phyloP scores from a whole-genome alignment of 2,329 filamentous ascomycete species.

The Eutypella sp. region DNA sequence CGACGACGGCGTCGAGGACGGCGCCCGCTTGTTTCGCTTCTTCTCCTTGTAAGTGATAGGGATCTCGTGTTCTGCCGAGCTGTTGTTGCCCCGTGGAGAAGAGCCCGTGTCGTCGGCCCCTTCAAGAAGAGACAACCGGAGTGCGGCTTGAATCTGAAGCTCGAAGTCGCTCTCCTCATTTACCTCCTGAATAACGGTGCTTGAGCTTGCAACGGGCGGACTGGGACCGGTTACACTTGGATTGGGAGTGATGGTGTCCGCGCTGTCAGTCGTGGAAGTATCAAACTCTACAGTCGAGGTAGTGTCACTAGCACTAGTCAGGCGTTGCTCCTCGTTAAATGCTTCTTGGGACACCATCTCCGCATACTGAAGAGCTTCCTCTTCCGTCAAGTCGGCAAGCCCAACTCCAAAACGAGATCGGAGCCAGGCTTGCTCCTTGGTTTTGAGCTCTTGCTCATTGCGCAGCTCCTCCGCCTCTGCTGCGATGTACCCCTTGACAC shows the following conservation, averaged over 20 bases:
- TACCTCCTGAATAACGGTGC: conserved; percentile 19
- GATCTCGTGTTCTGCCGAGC: conserved; percentile 46
- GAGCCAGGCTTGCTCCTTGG: conserved; percentile 65
- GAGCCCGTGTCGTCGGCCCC: conserved; percentile 42
- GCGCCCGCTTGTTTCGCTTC: conserved; percentile 34
- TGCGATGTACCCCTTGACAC: conserved; percentile 75
- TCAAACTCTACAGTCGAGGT: conserved; percentile 46
- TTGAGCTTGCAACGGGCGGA: conserved; percentile 23
- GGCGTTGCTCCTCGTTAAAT: conserved; percentile 53
- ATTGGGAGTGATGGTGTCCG: conserved; percentile 51
- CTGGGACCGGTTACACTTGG: conserved; percentile 42
- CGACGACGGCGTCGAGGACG: conserved; percentile 27
- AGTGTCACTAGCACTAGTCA: conserved; percentile 44
- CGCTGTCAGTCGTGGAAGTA: conserved; percentile 31
- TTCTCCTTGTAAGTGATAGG: conserved; percentile 46
- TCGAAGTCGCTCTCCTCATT: conserved; percentile 52
- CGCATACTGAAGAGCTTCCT: conserved; percentile 60
- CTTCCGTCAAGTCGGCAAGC: conserved; percentile 60
- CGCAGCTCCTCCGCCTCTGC: conserved; percentile 80
- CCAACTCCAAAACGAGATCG: conserved; percentile 81
- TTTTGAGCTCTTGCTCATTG: conserved; percentile 61
- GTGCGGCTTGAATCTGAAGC: conserved; percentile 57
- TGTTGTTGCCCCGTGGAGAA: conserved; percentile 40
- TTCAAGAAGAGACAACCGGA: conserved; percentile 57
- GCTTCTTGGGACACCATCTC: conserved; percentile 62